Base-by-base conservation (phyloP, 352 stramenopile species). In the Halophytophthora batemanensis region DNA sequence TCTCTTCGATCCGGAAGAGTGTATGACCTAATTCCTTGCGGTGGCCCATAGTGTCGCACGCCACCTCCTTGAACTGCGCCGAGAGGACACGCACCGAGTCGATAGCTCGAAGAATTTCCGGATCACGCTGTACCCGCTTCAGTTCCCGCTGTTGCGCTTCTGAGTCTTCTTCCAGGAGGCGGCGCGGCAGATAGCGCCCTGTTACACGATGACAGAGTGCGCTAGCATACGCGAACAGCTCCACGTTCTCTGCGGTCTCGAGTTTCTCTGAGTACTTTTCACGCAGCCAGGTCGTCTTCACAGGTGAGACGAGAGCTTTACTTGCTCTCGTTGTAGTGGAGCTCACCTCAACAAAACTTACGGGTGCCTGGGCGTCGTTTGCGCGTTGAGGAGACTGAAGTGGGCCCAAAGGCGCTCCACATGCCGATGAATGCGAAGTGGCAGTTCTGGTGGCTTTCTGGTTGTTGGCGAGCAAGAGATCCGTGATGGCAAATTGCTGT, bases 1-100 rank as follows among this genome's bases (percentile, higher is more conserved):
- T 86, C 42, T 85, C 75, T 61, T 90, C 77, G 23, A 90, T 85
- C 3, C 75, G 78, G 36, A 90, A 74, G 10, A 90, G 55, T 13
- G 71, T 53, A 36, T 86, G 77, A 0, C 80, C 80, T 1, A 90
- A 56, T 36, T 87, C 77, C 42, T 72, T 82, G 3, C 80, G 74
- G 22, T 90, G 80, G 0, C 77, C 77, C 47, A 88, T 69, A 2
- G 77, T 78, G 23, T 72, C 69, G 17, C 76, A 73, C 1, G 80
- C 80, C 13, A 84, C 57, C 7, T 69, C 61, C 29, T 90, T 86
- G 67, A 90, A 90, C 43, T 90, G 74, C 11, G 69, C 66, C 0
- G 80, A 88, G 11, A 90, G 53, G 2, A 66, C 64, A 38, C 60
- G 66, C 18, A 88, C 70, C 0, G 65, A 49, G 2, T 67, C 53